Evolutionary conservation across 2,329 filamentous ascomycete genomes (phyloP).

Genomic region (Aspergillus thermomutatus): DNA sequence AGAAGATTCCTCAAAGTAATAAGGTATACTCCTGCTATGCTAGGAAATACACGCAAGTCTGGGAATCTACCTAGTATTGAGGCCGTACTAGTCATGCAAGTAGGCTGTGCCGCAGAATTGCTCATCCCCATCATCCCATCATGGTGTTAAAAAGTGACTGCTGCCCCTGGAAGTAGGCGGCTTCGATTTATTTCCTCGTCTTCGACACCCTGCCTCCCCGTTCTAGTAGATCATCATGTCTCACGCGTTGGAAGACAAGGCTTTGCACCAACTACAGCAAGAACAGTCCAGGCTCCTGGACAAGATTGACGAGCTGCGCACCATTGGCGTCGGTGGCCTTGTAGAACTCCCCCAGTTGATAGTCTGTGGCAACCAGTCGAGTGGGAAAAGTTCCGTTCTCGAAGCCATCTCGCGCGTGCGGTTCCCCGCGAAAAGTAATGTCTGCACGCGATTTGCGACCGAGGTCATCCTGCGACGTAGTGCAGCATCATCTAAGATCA

Average conservation of each 20-base stretch:
- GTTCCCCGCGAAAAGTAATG: slow-evolving; percentile 54
- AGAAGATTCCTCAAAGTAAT: too few species aligned
- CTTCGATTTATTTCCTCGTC: too few species aligned
- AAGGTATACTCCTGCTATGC: too few species aligned
- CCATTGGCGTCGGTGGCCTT: slow-evolving; percentile 47
- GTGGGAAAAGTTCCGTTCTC: slow-evolving; percentile 63
- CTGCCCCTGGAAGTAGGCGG: too few species aligned
- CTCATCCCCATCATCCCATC: too few species aligned
- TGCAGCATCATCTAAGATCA: slow-evolving; percentile 31
- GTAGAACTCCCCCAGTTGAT: slow-evolving; percentile 54
- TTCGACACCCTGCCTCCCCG: too few species aligned
- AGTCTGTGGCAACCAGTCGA: slow-evolving; percentile 59
- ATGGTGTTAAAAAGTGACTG: too few species aligned
- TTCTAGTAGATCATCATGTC: slow-evolving; percentile 13
- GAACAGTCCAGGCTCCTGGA: slow-evolving; percentile 50
- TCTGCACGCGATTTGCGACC: slow-evolving; percentile 61
- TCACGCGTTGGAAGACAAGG: slow-evolving; percentile 1
- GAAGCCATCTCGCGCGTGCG: slow-evolving; percentile 61
- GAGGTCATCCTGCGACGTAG: slow-evolving; percentile 54
- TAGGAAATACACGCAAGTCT: too few species aligned
- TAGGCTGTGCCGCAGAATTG: too few species aligned
- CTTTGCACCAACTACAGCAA: slow-evolving; percentile 14
- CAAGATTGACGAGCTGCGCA: slow-evolving; percentile 51
- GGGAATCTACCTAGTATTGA: too few species aligned
- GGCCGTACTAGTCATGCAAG: too few species aligned